phyloP scores from a whole-genome alignment of 441 rosid species.

The Populus trichocarpa region DNA sequence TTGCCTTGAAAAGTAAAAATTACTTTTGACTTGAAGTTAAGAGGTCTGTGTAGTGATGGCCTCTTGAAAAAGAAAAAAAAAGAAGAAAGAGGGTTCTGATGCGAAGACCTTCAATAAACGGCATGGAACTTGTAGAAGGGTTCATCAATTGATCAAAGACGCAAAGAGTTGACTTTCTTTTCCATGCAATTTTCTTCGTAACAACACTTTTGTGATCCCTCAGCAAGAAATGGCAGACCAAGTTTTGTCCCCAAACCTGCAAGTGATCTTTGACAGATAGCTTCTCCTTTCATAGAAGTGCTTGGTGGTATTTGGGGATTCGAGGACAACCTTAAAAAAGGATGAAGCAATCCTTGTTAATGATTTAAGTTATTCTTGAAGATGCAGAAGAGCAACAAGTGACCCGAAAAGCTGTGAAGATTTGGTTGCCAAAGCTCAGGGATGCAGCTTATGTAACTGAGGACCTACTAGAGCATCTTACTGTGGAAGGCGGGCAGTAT shows the following conservation, averaged over 20 bases:
- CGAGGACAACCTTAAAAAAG: conserved; percentile 12
- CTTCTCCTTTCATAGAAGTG: conserved; percentile 13
- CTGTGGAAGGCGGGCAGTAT: not conserved
- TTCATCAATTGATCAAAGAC: too few species aligned
- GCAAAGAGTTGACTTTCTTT: too few species aligned
- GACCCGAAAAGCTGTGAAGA: conserved; percentile 8
- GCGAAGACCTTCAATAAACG: too few species aligned
- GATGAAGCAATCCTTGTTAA: conserved; percentile 5
- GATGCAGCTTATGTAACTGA: conserved; percentile 12
- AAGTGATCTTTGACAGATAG: conserved; percentile 19
- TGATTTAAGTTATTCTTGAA: conserved; percentile 22
- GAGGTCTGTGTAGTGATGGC: too few species aligned
- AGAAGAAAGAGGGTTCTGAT: too few species aligned
- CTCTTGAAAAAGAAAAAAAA: too few species aligned
- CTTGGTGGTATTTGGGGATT: not conserved
- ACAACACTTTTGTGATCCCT: too few species aligned
- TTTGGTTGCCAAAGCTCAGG: conserved; percentile 26
- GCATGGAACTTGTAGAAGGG: too few species aligned
- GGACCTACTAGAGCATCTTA: conserved; percentile 23
- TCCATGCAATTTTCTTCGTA: too few species aligned
- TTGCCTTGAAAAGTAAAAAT: too few species aligned
- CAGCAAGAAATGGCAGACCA: conserved; percentile 16
- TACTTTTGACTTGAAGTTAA: too few species aligned
- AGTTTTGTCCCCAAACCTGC: conserved; percentile 14
- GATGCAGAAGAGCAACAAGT: conserved; percentile 31